Conservation (phyloP, 208 protist genomes). For the Acanthamoeba triangularis region DNA sequence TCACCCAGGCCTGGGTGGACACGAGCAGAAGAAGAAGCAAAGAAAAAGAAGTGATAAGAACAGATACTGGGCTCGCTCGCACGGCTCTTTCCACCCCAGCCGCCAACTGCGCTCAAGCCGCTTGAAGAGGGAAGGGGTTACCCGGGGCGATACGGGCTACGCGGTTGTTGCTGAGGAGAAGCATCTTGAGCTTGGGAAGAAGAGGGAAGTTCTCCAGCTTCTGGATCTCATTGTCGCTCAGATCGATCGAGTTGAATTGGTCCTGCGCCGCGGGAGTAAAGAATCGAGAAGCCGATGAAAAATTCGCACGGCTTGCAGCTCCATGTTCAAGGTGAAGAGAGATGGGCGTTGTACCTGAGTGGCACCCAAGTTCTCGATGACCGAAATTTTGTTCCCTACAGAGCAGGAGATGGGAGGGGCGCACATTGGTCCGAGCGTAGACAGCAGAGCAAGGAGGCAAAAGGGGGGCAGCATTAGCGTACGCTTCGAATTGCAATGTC, state of each 20-base stretch:
- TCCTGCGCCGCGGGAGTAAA: conserved; percentile 82
- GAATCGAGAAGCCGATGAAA: neutral
- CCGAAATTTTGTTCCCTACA: conserved; percentile 89
- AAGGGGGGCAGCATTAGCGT: neutral
- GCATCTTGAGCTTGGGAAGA: conserved; percentile 89
- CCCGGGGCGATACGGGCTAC: conserved; percentile 84
- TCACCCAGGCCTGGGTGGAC: neutral
- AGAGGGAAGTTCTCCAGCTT: conserved; percentile 92
- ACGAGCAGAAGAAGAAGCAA: neutral
- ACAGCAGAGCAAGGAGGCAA: neutral
- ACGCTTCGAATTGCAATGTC: neutral
- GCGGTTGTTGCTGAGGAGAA: conserved; percentile 92
- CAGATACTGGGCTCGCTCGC: neutral
- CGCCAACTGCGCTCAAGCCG: no score
- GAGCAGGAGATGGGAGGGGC: neutral
- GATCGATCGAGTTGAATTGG: conserved; percentile 94
- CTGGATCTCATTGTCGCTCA: conserved; percentile 93
- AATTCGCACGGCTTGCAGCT: neutral
- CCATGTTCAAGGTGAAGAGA: neutral
- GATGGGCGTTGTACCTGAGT: conserved; percentile 77
- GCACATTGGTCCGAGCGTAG: conserved; percentile 3
- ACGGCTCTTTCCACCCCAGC: neutral
- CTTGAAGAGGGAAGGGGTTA: conserved; percentile 57
- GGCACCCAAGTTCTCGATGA: conserved; percentile 90
- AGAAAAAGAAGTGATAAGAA: neutral